Percentiles rank a stretch among this genome's conserved stretches.
Conservation (phyloP, 202 grass and related monocot species). For the Alloteropsis angusta region DNA sequence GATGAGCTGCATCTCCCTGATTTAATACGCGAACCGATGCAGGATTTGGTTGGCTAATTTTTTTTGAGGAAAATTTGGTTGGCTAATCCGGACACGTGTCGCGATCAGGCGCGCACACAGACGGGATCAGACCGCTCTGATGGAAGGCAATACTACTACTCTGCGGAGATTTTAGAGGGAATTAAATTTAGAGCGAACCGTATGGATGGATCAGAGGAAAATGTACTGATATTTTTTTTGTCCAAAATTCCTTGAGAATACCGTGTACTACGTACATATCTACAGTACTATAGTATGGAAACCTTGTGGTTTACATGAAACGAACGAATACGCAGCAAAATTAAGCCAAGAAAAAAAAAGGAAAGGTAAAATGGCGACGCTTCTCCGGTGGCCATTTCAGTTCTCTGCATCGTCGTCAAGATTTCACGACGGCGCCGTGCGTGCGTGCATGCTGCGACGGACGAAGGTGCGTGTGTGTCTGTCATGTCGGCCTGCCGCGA, state of each 20-base stretch:
- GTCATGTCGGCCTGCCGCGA: constrained; percentile 28
- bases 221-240: constrained; percentile 4
- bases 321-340: constrained; percentile 28
- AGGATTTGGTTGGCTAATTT: constrained; percentile 19
- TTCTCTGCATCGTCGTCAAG: not conserved
- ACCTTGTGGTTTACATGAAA: constrained; percentile 30
- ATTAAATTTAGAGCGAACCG: not conserved
- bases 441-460: not conserved
- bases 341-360: not conserved
- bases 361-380: constrained; percentile 6
- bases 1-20: constrained; percentile 3
- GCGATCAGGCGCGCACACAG: not conserved
- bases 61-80: too few species aligned
- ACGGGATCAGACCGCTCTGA: not conserved
- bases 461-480: too few species aligned
- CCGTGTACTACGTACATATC: constrained; percentile 36
- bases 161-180: not conserved
- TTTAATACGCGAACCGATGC: constrained; percentile 12
- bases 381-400: not conserved
- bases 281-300: constrained; percentile 24
- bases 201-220: not conserved
- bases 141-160: not conserved
- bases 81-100: constrained; percentile 27
- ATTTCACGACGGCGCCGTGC: not conserved
- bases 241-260: constrained; percentile 8